Base-by-base conservation (phyloP, 441 rosid species). In the Pelargonium cotyledonis region DNA sequence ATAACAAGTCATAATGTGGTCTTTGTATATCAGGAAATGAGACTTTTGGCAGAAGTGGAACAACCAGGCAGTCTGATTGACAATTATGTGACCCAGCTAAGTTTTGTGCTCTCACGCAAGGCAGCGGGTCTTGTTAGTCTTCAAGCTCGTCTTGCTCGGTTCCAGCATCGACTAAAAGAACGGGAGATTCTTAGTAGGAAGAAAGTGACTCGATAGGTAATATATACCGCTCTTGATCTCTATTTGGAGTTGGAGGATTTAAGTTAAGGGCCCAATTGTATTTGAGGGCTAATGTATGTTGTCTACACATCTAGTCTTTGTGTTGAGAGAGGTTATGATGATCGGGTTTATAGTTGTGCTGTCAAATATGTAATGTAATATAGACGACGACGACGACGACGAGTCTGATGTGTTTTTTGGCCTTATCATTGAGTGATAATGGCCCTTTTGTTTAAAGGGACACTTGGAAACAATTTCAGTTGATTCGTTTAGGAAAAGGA, bases 21-120 rank as follows among this genome's bases (percentile, higher is more conserved):
- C 18, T 70, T 57, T 55, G 79, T 69, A 57, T 67, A 8, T 11
- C 84, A 95, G 99, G 99, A 95, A 86, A 95, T 95, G 99, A 95
- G 90, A 80, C 82, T 92, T 65, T 70, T 95, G 86, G 91, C 93
- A 29, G 98, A 90, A 77, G 98, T 90, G 63, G 99, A 95, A 75
- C 93, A 90, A 74, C 98, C 99, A 8, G 99, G 98, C 76, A 95
- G 98, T 84, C 91, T 79, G 47, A 90, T 95, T 35, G 99, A 95
- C 79, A 89, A 83, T 80, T 92, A 95, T 53, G 95, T 95, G 79
- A 73, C 80, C 73, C 89, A 90, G 77, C 76, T 95, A 86, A 85
- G 88, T 87, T 65, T 88, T 74, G 89, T 95, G 73, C 91, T 95
- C 66, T 95, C 99, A 1, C 96, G 99, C 78, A 95, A 95, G 85